Evolutionary conservation across 1,139 yeast genomes (phyloP).

Genomic region (Geotrichum siamense): DNA sequence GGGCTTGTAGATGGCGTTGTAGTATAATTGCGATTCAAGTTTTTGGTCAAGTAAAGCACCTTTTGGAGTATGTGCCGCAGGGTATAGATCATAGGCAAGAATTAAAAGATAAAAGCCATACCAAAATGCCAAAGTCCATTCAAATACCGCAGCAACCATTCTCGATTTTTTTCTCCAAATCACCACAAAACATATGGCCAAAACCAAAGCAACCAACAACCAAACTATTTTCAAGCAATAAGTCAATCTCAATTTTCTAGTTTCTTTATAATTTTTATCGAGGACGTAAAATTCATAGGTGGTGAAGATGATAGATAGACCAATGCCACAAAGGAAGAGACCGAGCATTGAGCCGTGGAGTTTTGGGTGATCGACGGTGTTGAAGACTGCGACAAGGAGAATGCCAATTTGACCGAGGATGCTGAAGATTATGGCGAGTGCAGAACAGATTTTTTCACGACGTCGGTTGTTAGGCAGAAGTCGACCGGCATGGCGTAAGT

Average conservation of each 20-base stretch:
- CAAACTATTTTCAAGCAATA: conserved; percentile 50
- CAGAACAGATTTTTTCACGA: conserved; percentile 46
- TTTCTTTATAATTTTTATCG: conserved; percentile 45
- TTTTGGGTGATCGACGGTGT: conserved; percentile 50
- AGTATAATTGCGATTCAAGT: no score
- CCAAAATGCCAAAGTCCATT: conserved; percentile 81
- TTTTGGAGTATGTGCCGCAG: conserved; percentile 42
- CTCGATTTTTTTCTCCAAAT: conserved; percentile 38
- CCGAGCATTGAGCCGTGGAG: conserved; percentile 69
- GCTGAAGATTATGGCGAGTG: conserved; percentile 47
- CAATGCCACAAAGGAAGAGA: conserved; percentile 64
- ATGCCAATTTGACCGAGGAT: conserved; percentile 71
- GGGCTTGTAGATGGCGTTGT: no score
- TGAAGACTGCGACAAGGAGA: conserved; percentile 65
- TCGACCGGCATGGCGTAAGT: conserved; percentile 46
- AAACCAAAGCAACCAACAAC: conserved; percentile 58
- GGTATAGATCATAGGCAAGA: conserved; percentile 64
- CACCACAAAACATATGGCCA: conserved; percentile 65
- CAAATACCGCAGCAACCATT: conserved; percentile 55
- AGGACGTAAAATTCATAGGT: conserved; percentile 54
- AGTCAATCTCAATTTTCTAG: conserved; percentile 39
- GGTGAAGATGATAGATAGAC: conserved; percentile 56
- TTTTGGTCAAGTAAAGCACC: conserved; percentile 24
- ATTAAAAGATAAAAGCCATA: conserved; percentile 64
- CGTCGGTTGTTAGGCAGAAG: conserved; percentile 48